Evolutionary conservation across 2,329 filamentous ascomycete species (phyloP).

Genomic region (Calonectria pseudoreteaudii): DNA sequence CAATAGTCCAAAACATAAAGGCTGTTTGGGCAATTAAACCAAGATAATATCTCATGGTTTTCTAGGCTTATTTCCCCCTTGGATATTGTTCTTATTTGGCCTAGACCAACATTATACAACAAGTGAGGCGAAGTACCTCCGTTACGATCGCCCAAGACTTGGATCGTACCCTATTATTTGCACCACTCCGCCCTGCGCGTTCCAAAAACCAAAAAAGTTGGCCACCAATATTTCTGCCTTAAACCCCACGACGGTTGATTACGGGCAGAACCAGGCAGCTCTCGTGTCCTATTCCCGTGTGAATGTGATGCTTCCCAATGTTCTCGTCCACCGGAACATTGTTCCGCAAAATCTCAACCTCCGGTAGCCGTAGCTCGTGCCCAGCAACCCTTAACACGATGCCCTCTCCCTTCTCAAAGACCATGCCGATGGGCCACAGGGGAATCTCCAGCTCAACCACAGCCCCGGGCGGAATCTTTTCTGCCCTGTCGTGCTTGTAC

Average conservation of each 20-base stretch:
- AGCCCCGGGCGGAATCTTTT: background rate
- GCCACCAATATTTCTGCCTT: background rate
- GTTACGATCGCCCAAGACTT: too few relatives aligned
- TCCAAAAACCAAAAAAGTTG: background rate
- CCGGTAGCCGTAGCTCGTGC: background rate
- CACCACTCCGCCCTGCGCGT: background rate
- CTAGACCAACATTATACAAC: too few relatives aligned
- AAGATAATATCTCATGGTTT: too few relatives aligned
- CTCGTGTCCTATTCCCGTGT: background rate
- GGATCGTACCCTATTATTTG: background rate
- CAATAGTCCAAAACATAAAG: too few relatives aligned
- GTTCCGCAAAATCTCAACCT: background rate
- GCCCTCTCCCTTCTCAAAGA: conserved; percentile 1
- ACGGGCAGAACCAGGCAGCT: background rate
- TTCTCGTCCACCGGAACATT: background rate
- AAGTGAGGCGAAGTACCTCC: too few relatives aligned
- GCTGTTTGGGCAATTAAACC: too few relatives aligned
- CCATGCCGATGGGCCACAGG: conserved; percentile 12
- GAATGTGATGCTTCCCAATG: background rate
- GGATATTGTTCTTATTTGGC: too few relatives aligned
- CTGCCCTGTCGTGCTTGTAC: background rate
- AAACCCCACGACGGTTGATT: background rate
- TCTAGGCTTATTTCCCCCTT: too few relatives aligned
- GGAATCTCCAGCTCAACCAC: conserved; percentile 5
- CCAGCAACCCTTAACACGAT: conserved; percentile 3